Evolutionary conservation across 139 green algal genomes (phyloP).

Genomic region (Chlamydomonas schloesseri): DNA sequence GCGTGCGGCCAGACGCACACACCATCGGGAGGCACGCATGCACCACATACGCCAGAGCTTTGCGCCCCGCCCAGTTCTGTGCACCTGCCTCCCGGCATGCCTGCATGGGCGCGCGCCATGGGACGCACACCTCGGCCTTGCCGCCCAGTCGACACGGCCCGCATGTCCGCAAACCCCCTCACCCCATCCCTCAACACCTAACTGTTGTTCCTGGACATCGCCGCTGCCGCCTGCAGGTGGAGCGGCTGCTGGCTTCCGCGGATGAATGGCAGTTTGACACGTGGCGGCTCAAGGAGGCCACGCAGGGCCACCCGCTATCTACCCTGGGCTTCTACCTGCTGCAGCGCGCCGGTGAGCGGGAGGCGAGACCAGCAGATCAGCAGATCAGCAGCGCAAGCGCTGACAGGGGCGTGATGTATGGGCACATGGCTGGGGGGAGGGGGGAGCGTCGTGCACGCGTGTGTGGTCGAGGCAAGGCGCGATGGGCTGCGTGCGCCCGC

Average conservation of each 20-base stretch:
- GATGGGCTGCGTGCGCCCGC: too few species aligned
- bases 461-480: too few species aligned
- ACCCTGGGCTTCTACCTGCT: constrained; percentile 51
- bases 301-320: constrained; percentile 53
- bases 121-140: not conserved
- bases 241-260: constrained; percentile 37
- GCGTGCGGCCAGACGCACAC: too few species aligned
- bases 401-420: too few species aligned
- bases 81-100: too few species aligned
- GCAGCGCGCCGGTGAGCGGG: not conserved
- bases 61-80: too few species aligned
- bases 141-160: not conserved
- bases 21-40: too few species aligned
- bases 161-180: not conserved
- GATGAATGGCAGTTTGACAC: constrained; percentile 62
- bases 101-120: not conserved
- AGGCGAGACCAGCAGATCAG: too few species aligned
- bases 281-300: constrained; percentile 52
- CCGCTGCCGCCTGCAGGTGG: constrained; percentile 16
- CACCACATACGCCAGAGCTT: too few species aligned
- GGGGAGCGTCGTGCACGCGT: too few species aligned
- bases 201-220: not conserved
- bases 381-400: too few species aligned
- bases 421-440: too few species aligned
- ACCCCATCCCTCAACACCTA: not conserved